These are phyloP conservation scores for Ganoderma sinense DNA, from an alignment of 1,284 basidiomycete genomes.

Conservation along the genomic window DNA sequence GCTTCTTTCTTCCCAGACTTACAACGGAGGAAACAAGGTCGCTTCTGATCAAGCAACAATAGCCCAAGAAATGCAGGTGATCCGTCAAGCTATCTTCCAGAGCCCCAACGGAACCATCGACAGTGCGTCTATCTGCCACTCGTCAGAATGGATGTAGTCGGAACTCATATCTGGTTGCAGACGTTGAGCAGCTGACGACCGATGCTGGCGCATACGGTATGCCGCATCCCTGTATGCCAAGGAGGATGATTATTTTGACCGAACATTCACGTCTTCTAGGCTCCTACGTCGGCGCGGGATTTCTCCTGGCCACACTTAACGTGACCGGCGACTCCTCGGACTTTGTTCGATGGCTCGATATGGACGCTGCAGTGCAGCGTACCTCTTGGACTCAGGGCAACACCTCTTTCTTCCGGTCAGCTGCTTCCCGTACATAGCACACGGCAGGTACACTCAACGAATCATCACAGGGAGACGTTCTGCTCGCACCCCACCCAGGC, in stretches of 20 bases:
- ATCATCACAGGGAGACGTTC: constrained; percentile 62
- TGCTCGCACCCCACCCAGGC: constrained; percentile 71
- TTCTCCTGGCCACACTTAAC: constrained; percentile 60
- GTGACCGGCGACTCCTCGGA: constrained; percentile 49
- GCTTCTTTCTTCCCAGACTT: constrained; percentile 49
- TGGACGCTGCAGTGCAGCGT: constrained; percentile 65
- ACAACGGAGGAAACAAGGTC: constrained; percentile 75
- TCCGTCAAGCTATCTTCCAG: constrained; percentile 64
- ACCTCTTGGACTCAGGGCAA: constrained; percentile 66
- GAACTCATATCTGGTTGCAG: constrained; percentile 42
- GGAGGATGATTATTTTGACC: not conserved
- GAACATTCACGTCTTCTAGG: constrained; percentile 46
- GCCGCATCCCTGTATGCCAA: not conserved
- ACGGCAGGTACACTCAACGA: not conserved
- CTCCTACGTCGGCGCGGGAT: constrained; percentile 73
- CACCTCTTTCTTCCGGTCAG: constrained; percentile 55
- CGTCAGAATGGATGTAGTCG: not conserved
- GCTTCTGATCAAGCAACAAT: constrained; percentile 52
- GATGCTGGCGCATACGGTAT: constrained; percentile 70
- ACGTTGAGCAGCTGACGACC: constrained; percentile 59
- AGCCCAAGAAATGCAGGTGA: constrained; percentile 57
- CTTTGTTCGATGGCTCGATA: constrained; percentile 73
- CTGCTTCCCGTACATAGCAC: not conserved
- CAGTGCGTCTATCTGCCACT: constrained; percentile 45
- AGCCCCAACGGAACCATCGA: constrained; percentile 66